Base-by-base conservation (phyloP, 768 basidiomycete genomes). In the Tricholoma sp. region DNA sequence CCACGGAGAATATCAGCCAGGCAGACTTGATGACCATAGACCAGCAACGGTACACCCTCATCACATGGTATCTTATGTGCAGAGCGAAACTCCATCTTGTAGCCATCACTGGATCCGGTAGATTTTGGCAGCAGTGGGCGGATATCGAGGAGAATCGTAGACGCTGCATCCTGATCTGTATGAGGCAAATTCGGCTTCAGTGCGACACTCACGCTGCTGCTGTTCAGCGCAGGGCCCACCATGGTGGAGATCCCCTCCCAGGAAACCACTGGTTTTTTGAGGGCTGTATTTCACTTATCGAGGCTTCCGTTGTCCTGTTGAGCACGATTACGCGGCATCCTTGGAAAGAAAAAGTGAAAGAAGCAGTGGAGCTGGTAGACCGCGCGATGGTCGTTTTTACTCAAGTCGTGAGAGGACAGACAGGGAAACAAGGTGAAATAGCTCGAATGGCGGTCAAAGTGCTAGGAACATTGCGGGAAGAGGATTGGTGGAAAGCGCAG, bases 11-110 rank as follows among this genome's bases (percentile, higher is more conserved):
- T 50, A 56, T 63, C 12, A 65, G 57, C 8, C 54, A 68, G 4
- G 56, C 65, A 13, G 75, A 78, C 34, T 61, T 68, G 17, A 57
- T 64, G 48, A 65, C 66, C 11, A 60, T 74, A n/a, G 61, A 71
- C 11, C 75, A 71, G 36, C 78, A 80, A 57, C 65, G 76, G 32
- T 74, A 77, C 60, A 72, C 70, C 13, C 70, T 81, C 28, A 71
- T 74, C 20, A 77, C 74, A 11, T 80, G 78, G 77, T 80, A 77
- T 60, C 68, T 79, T 28, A 69, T 74, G 24, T 72, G 66, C 8
- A 72, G 78, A 34, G 68, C 77, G 56, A 80, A 78, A 57, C 64
- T 83, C 3, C 74, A 76, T 61, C 67, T 79, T 17, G 70, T 75
- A 7, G 75, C 73, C 41, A 68, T 75, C 20, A 76, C 72, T 59